Conservation (phyloP, 2,329 filamentous ascomycete species). For the Paecilomyces fulvus region DNA sequence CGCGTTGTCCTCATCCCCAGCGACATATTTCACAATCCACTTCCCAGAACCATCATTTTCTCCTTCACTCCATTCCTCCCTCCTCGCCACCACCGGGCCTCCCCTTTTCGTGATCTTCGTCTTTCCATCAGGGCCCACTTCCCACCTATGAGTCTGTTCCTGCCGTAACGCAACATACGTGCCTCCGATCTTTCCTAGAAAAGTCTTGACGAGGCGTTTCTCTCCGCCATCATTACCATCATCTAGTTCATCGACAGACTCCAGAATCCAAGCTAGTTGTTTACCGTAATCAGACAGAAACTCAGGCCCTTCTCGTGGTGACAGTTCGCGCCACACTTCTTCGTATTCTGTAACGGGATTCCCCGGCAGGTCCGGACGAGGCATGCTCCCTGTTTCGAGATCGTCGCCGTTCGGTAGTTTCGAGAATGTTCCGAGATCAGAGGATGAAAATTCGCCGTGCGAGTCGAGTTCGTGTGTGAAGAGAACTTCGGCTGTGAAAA, state of each 20-base stretch:
- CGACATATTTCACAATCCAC: background rate
- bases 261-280: background rate
- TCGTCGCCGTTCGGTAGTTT: constrained; percentile 32
- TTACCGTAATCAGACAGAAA: background rate
- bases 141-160: background rate
- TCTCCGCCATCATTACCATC: background rate
- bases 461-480: background rate
- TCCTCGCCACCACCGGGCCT: background rate
- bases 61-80: background rate
- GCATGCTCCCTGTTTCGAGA: constrained; percentile 33
- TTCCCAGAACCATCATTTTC: background rate
- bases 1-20: background rate
- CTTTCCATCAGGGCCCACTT: background rate
- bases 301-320: background rate
- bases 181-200: background rate
- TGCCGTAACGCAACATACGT: background rate
- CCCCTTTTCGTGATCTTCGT: background rate
- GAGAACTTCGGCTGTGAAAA: background rate
- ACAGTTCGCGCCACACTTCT: background rate
- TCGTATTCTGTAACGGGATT: background rate
- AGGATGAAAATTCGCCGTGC: background rate
- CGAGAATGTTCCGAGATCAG: constrained; percentile 22
- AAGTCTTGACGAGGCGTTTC: background rate
- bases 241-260: background rate
- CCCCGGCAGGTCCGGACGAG: constrained; percentile 4